Conservation (phyloP, 2,329 filamentous ascomycete species). For the Tolypocladium amazonense region DNA sequence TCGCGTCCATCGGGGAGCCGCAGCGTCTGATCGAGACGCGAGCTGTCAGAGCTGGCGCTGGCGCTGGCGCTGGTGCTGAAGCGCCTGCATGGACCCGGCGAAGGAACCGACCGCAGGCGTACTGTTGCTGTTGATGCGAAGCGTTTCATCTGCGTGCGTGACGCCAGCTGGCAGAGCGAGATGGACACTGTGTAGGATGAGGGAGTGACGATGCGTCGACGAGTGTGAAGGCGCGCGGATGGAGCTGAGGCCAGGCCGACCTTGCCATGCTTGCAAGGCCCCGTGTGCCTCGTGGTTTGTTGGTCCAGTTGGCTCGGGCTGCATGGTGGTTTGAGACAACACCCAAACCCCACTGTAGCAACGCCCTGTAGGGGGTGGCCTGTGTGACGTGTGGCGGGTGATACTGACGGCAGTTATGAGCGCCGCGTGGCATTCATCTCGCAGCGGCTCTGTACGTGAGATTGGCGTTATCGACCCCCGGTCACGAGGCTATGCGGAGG, state of each 20-base stretch:
- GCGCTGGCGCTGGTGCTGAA: background rate
- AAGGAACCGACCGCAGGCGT: background rate
- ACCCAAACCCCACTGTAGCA: too few species aligned
- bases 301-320: background rate
- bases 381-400: background rate
- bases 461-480: too few species aligned
- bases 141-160: background rate
- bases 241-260: background rate
- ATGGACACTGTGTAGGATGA: background rate
- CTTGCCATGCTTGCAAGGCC: too few species aligned
- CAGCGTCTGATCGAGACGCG: conserved; percentile 13
- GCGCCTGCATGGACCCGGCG: background rate
- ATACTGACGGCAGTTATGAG: too few species aligned
- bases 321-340: background rate
- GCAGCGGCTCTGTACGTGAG: too few species aligned
- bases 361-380: background rate
- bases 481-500: too few species aligned
- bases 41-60: background rate
- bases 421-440: too few species aligned
- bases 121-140: background rate
- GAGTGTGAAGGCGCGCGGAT: background rate
- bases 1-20: conserved; percentile 26
- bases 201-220: background rate
- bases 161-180: background rate
- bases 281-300: background rate